A percentile compares a stretch with the other conserved stretches of the same genome.
phyloP scores from a whole-genome alignment of 345 rosid genomes.

The Gossypium thurberi region DNA sequence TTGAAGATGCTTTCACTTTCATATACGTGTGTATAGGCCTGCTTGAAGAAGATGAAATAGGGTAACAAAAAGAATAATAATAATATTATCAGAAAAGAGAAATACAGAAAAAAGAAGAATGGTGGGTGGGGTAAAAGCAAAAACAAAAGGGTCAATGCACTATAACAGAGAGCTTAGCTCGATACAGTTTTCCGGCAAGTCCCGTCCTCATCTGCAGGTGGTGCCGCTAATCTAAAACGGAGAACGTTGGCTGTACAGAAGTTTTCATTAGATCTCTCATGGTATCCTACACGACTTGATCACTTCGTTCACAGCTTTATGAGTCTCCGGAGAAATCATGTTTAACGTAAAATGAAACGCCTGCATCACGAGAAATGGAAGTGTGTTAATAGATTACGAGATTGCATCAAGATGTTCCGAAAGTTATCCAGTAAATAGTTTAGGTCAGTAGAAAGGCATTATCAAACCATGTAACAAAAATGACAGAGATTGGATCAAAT shows the following conservation, averaged over 20 bases:
- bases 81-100: neutral
- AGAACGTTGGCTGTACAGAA: constrained; percentile 47
- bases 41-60: neutral
- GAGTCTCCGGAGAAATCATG: constrained; percentile 96
- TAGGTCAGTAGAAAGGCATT: neutral
- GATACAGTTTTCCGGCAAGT: constrained; percentile 12
- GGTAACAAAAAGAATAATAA: constrained; percentile 24
- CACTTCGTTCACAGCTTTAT: constrained; percentile 84
- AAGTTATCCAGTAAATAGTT: constrained; percentile 1
- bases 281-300: constrained; percentile 77
- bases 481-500: neutral
- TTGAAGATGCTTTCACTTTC: constrained; percentile 12
- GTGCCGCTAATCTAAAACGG: constrained; percentile 13
- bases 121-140: neutral
- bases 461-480: neutral
- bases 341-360: constrained; percentile 81
- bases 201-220: neutral
- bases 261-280: constrained; percentile 21
- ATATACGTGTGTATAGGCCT: constrained; percentile 18
- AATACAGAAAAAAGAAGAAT: neutral
- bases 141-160: constrained; percentile 9
- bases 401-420: neutral
- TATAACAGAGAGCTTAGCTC: constrained; percentile 17
- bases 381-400: neutral
- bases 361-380: constrained; percentile 26